phyloP scores from a whole-genome alignment of 495 filamentous ascomycete genomes.

The Neurospora intermedia region DNA sequence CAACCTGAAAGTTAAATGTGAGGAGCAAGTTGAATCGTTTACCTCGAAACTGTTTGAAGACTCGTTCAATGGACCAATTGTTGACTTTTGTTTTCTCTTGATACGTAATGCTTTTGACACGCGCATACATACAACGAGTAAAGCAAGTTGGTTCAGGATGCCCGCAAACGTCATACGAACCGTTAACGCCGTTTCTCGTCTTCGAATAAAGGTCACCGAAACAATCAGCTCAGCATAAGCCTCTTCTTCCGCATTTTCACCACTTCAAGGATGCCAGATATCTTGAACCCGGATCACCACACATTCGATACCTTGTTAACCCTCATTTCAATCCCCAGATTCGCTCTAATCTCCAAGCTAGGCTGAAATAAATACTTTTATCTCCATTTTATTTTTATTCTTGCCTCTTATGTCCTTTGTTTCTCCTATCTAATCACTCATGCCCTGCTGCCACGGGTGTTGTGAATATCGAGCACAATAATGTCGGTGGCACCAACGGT shows the following conservation, averaged over 20 bases:
- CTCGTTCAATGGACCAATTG: too few relatives aligned
- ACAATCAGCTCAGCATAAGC: background rate
- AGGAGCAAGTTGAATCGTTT: too few relatives aligned
- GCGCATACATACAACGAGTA: background rate
- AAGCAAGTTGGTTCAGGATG: background rate
- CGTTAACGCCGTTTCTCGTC: background rate
- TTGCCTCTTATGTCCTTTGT: background rate
- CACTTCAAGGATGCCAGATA: background rate
- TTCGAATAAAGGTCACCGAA: background rate
- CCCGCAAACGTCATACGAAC: background rate
- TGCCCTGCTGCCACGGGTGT: constrained; percentile 46
- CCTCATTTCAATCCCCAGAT: background rate
- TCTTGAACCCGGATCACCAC: background rate
- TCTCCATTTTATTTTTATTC: background rate
- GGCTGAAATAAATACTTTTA: background rate
- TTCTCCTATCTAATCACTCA: background rate
- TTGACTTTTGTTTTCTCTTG: too few relatives aligned
- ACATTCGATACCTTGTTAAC: background rate
- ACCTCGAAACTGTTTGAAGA: too few relatives aligned
- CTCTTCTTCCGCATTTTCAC: background rate
- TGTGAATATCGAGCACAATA: constrained; percentile 75
- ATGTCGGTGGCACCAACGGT: constrained; percentile 79
- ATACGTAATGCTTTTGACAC: background rate
- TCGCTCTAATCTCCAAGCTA: background rate
- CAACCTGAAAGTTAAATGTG: background rate